A percentile compares a stretch with the other conserved stretches of the same genome.
Conservation (phyloP, 176 grass and related monocot species). For the Pontederia crassipes region DNA sequence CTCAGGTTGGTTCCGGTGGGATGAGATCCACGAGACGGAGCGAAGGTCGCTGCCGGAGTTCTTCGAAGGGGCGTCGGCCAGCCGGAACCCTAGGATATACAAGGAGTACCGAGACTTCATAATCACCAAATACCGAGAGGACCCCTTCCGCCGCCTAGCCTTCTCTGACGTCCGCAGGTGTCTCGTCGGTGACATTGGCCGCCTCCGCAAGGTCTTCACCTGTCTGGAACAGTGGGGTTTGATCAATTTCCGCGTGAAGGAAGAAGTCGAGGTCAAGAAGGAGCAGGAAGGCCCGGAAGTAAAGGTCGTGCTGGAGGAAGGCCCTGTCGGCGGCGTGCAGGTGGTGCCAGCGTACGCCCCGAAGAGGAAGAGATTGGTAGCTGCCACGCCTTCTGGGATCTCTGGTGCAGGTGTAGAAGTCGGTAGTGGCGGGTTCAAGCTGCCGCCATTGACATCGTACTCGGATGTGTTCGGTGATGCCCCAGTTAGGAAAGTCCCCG, state of each 20-base stretch:
- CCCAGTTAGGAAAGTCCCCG: slow-evolving; percentile 29
- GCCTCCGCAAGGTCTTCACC: slow-evolving; percentile 62
- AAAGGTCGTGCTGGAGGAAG: slow-evolving; percentile 58
- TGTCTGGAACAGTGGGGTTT: slow-evolving; percentile 57
- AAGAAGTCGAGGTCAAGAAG: background rate
- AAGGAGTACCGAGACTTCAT: slow-evolving; percentile 95
- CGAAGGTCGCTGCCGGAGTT: slow-evolving; percentile 68
- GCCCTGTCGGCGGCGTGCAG: slow-evolving; percentile 14
- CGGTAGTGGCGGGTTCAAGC: slow-evolving; percentile 39
- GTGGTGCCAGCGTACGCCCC: slow-evolving; percentile 28
- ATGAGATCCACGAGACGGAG: slow-evolving; percentile 75
- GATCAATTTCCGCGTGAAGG: slow-evolving; percentile 57
- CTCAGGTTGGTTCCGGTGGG: slow-evolving; percentile 88
- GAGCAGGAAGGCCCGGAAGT: slow-evolving; percentile 18
- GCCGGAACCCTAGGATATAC: slow-evolving; percentile 88
- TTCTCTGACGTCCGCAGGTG: slow-evolving; percentile 40
- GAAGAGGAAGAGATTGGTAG: slow-evolving; percentile 29
- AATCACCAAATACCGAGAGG: slow-evolving; percentile 77
- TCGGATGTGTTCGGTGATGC: slow-evolving; percentile 65
- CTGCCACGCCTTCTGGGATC: slow-evolving; percentile 9
- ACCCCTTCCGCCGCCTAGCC: slow-evolving; percentile 19
- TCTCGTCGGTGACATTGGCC: slow-evolving; percentile 56
- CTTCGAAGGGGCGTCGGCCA: slow-evolving; percentile 65
- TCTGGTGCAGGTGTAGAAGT: background rate
- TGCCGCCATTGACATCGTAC: slow-evolving; percentile 70